Percentiles rank a stretch among this genome's conserved stretches.
phyloP scores from a whole-genome alignment of 495 filamentous ascomycete genomes.

The Chaetomium tenue region DNA sequence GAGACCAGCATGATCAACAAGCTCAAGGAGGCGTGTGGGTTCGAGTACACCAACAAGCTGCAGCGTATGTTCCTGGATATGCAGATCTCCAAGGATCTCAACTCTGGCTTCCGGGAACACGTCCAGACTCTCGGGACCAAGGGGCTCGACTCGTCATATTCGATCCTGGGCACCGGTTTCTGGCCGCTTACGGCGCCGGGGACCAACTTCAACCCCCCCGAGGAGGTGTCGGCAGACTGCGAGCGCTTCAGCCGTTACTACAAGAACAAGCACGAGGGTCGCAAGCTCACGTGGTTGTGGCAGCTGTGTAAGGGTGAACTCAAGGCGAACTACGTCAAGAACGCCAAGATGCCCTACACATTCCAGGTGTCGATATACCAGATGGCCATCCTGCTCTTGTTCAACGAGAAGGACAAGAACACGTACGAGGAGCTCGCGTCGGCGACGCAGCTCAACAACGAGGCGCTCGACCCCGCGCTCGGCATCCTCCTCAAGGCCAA shows the following conservation, averaged over 20 bases:
- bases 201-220: slow-evolving; percentile 81
- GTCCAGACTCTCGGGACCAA: slow-evolving; percentile 49
- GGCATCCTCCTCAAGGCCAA: slow-evolving; percentile 86
- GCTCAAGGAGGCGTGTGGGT: slow-evolving; percentile 96
- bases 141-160: slow-evolving; percentile 71
- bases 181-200: slow-evolving; percentile 88
- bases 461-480: slow-evolving; percentile 81
- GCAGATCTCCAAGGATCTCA: slow-evolving; percentile 96
- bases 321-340: slow-evolving; percentile 87
- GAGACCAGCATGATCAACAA: slow-evolving; percentile 99
- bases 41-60: slow-evolving; percentile 98
- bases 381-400: slow-evolving; percentile 94
- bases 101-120: slow-evolving; percentile 70
- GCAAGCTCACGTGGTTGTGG: slow-evolving; percentile 97
- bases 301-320: slow-evolving; percentile 97
- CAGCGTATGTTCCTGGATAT: slow-evolving; percentile 99
- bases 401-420: slow-evolving; percentile 86
- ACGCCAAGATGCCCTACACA: slow-evolving; percentile 86
- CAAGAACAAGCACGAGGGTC: slow-evolving; percentile 89
- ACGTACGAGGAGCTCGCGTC: slow-evolving; percentile 82
- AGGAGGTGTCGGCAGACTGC: slow-evolving; percentile 79
- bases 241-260: slow-evolving; percentile 90
- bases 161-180: slow-evolving; percentile 93
- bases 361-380: slow-evolving; percentile 97
- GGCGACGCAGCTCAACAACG: slow-evolving; percentile 71